Evolutionary conservation across 108 stramenopile species (phyloP).

Genomic region (Cyclotella distinguenda): DNA sequence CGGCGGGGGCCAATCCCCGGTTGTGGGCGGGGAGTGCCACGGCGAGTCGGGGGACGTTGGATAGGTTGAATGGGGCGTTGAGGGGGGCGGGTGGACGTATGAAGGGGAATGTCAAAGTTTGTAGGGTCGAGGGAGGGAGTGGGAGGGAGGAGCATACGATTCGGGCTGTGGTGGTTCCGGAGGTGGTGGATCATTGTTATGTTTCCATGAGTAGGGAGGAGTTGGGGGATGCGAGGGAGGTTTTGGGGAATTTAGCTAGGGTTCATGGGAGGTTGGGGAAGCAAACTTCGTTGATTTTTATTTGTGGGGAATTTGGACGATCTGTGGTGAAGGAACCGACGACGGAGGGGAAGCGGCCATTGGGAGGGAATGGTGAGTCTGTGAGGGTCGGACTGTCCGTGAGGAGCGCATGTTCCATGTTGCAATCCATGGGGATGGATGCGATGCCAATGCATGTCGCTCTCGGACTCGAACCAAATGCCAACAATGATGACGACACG

Average conservation of each 20-base stretch:
- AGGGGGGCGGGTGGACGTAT: conserved; percentile 37
- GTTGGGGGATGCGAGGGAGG: conserved; percentile 21
- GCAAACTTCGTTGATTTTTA: conserved; percentile 50
- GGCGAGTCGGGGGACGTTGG: conserved; percentile 50
- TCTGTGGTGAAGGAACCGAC: conserved; percentile 40
- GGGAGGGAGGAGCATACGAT: conserved; percentile 33
- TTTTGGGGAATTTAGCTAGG: conserved; percentile 40
- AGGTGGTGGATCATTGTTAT: conserved; percentile 50
- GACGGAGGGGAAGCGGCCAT: too few species aligned
- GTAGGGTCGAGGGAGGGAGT: conserved; percentile 35
- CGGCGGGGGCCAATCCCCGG: conserved; percentile 24
- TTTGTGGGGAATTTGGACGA: conserved; percentile 61
- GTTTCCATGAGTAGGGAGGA: conserved; percentile 35
- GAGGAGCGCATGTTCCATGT: conserved; percentile 47
- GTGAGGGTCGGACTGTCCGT: too few species aligned
- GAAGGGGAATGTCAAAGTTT: conserved; percentile 46
- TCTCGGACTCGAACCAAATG: conserved; percentile 54
- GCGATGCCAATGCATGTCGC: conserved; percentile 59
- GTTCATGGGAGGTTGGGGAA: conserved; percentile 23
- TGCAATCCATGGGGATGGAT: conserved; percentile 49
- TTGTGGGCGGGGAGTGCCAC: conserved; percentile 61
- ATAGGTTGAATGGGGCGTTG: conserved; percentile 57
- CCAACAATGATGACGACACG: conserved; percentile 21
- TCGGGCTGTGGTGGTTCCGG: conserved; percentile 59
- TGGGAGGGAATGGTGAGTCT: too few species aligned